A percentile compares a stretch with the other conserved stretches of the same genome.
phyloP scores from a whole-genome alignment of 2,329 filamentous ascomycete genomes.

The Ophiostoma ulmi region DNA sequence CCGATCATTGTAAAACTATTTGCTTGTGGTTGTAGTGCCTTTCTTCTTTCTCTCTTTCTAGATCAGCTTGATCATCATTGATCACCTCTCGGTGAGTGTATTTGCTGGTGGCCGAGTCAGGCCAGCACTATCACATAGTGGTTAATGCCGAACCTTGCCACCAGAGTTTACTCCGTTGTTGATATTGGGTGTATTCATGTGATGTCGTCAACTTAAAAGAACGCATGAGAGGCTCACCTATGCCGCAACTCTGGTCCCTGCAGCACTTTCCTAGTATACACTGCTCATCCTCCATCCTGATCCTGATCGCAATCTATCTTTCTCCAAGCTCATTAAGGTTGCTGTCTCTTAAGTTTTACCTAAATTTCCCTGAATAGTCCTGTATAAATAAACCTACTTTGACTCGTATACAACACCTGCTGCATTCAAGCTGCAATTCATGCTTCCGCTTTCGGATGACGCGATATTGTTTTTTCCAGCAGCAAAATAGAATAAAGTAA shows the following conservation, averaged over 20 bases:
- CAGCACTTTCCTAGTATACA: neutral
- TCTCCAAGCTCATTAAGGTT: neutral
- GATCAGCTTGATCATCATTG: neutral
- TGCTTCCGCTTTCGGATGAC: neutral
- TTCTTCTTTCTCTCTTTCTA: neutral
- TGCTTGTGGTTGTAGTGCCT: neutral
- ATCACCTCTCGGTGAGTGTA: neutral
- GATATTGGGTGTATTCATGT: neutral
- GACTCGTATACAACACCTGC: neutral
- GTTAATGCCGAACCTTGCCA: neutral
- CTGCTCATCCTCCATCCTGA: neutral
- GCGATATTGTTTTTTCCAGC: neutral
- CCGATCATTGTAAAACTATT: neutral
- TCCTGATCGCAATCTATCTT: neutral
- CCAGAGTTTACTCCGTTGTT: conserved; percentile 4
- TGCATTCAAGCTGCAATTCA: neutral
- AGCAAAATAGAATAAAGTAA: neutral
- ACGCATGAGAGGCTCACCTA: neutral
- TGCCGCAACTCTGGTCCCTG: neutral
- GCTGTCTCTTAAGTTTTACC: neutral
- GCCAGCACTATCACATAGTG: neutral
- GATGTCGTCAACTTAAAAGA: neutral
- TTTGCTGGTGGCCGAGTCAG: neutral
- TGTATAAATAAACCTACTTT: neutral
- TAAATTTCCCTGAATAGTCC: neutral